These are phyloP conservation scores for Helianthus annuus DNA, from an alignment of 129 eudicot genomes.

Conservation along the genomic window HanXRQr2.0-SUNRISE NC_035444.2:102662353-102662852, in stretches of 20 bases:
- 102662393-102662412: conserved; percentile 2
- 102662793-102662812: too few species aligned
- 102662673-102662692: not conserved
- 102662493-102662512: conserved; percentile 38
- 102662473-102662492: conserved; percentile 62
- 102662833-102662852: too few species aligned
- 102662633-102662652: not conserved
- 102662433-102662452: conserved; percentile 48
- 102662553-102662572: conserved; percentile 60
- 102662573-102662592: conserved; percentile 41
- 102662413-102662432: conserved; percentile 31
- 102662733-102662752: not conserved
- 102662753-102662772: too few species aligned
- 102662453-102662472: conserved; percentile 33
- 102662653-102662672: not conserved
- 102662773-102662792: not conserved
- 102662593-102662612: not conserved
- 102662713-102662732: conserved; percentile 6
- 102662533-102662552: conserved; percentile 30
- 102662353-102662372: too few species aligned
- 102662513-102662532: conserved; percentile 40
- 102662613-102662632: conserved; percentile 25
- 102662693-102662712: conserved; percentile 3
- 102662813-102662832: too few species aligned
- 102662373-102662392: too few species aligned